These are phyloP conservation scores for Rhinocladiella similis DNA, from an alignment of 2,329 filamentous ascomycete species.

Conservation along the genomic window DNA sequence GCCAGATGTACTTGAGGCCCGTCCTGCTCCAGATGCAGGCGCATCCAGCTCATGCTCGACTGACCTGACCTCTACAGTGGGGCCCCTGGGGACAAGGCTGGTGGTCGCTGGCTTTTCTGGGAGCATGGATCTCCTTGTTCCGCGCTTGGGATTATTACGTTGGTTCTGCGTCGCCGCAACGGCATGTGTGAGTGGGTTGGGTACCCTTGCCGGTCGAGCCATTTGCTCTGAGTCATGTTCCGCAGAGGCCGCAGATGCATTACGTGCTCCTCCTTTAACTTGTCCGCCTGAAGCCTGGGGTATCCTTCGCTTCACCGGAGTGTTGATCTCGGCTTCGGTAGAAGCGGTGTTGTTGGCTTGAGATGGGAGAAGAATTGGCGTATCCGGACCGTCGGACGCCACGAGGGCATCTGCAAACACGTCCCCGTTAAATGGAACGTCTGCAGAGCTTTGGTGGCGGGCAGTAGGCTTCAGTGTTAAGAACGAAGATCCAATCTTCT, in stretches of 20 bases:
- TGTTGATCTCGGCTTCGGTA: not conserved
- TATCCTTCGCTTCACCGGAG: too few relatives aligned
- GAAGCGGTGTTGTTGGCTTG: not conserved
- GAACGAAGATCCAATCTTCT: slow-evolving; percentile 6
- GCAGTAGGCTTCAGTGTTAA: not conserved
- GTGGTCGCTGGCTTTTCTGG: too few relatives aligned
- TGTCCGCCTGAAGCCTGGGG: too few relatives aligned
- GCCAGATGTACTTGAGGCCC: not conserved
- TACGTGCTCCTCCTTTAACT: too few relatives aligned
- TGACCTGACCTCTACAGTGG: too few relatives aligned
- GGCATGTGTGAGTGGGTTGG: not conserved
- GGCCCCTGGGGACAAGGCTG: too few relatives aligned
- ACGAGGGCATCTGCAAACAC: not conserved
- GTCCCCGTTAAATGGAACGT: not conserved
- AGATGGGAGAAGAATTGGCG: not conserved
- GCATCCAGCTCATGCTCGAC: too few relatives aligned
- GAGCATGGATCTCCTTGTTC: too few relatives aligned
- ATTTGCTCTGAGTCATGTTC: too few relatives aligned
- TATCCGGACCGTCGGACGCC: not conserved
- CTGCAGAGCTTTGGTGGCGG: not conserved
- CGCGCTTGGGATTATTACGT: too few relatives aligned
- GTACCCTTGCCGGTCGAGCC: not conserved
- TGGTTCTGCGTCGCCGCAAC: not conserved
- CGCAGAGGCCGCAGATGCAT: too few relatives aligned
- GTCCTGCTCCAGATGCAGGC: too few relatives aligned